Base-by-base conservation (phyloP, 768 basidiomycete genomes). In the Calocybe gangraenosa region DNA sequence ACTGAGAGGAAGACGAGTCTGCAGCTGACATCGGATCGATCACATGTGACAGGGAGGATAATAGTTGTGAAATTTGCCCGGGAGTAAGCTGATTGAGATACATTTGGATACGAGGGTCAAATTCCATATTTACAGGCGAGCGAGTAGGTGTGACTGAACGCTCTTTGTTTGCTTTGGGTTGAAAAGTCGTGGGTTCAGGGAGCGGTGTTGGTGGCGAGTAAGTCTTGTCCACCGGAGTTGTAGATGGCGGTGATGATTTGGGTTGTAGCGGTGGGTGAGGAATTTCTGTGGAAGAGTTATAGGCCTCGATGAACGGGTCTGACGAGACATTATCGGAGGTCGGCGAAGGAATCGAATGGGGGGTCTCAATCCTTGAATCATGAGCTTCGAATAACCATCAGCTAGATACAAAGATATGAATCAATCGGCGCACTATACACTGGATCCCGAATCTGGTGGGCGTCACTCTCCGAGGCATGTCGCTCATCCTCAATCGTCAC, bases 21-120 rank as follows among this genome's bases (percentile, higher is more conserved):
- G 46, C 55, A 37, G 49, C 42, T 21, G 49, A 56, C 32, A 37
- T 37, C 17, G 41, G 59, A 52, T 70, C 70, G 30, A 65, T 37
- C 4, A 62, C 53, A 17, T 71, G 68, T 9, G 65, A 47, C 7
- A 82, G 65, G 0, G 74, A 68, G 0, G 68, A 64, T 14, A 83
- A 63, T 7, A 86, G 63, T 42, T 78, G 74, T 48, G 84, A 81
- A 41, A 85, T 69, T 53, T 84, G 79, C 1, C 60, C 54, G 0
- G 81, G 79, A 0, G 76, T 69, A 19, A 84, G 65, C 46, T 76
- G 75, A 37, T 76, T 69, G 28, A 83, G 64, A 7, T 77, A 66
- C 8, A 68, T 59, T 50, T 80, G 76, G 32, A 81, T 65, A 14
- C 73, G 68, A 6, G 64, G 61, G 46, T 77, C 70, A 34, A 71